phyloP scores from a whole-genome alignment of 768 basidiomycete genomes.

The Rubroboletus satanas region DNA sequence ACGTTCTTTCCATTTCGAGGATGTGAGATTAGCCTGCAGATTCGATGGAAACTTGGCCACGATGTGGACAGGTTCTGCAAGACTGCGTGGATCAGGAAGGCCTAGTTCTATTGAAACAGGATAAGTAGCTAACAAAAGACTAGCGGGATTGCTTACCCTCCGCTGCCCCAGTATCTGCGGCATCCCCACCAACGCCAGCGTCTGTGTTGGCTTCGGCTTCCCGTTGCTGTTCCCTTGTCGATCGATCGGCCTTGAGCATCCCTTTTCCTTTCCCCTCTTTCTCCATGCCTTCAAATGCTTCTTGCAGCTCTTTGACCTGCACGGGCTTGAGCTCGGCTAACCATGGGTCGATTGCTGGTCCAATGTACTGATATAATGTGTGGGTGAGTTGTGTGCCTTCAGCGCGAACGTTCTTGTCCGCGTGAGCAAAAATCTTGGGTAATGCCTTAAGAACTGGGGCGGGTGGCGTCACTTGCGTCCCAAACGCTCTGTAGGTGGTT shows the following conservation, averaged over 20 bases:
- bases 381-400: slow-evolving; percentile 81
- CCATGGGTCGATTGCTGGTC: slow-evolving; percentile 77
- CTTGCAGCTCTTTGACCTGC: slow-evolving; percentile 93
- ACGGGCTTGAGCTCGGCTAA: slow-evolving; percentile 92
- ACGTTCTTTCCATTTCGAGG: slow-evolving; percentile 97
- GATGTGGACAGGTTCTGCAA: slow-evolving; percentile 81
- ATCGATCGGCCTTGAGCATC: slow-evolving; percentile 68
- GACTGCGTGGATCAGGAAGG: slow-evolving; percentile 69
- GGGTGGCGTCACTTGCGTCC: slow-evolving; percentile 66
- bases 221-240: slow-evolving; percentile 72
- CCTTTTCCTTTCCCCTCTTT: slow-evolving; percentile 85
- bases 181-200: slow-evolving; percentile 33
- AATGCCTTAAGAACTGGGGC: slow-evolving; percentile 81
- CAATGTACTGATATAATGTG: slow-evolving; percentile 82
- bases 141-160: slow-evolving; percentile 41
- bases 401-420: slow-evolving; percentile 91
- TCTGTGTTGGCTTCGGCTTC: slow-evolving; percentile 54
- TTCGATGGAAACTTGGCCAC: slow-evolving; percentile 70
- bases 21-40: slow-evolving; percentile 70
- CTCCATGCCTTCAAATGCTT: slow-evolving; percentile 81
- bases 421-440: slow-evolving; percentile 92
- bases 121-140: slow-evolving; percentile 6
- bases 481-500: slow-evolving; percentile 59
- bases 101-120: slow-evolving; percentile 39
- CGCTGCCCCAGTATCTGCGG: slow-evolving; percentile 43